Conservation (phyloP, 2,329 filamentous ascomycete genomes). For the Phaeosphaeriaceae sp. region DNA sequence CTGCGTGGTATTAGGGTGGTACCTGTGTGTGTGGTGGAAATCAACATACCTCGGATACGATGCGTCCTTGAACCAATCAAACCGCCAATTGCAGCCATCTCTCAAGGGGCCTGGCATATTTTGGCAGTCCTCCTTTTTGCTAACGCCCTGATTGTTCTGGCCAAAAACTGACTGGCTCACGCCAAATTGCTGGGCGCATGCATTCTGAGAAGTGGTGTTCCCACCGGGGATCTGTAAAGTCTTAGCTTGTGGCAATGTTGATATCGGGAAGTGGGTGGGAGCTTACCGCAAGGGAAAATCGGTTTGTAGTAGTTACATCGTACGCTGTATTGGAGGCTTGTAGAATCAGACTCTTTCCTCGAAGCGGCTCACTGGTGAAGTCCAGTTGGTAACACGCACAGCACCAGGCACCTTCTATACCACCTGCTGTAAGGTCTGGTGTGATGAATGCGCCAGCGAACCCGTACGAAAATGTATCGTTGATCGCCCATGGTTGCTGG, state of each 20-base stretch:
- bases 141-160: constrained; percentile 33
- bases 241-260: constrained; percentile 13
- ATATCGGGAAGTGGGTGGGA: not conserved
- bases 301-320: constrained; percentile 41
- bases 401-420: constrained; percentile 67
- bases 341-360: constrained; percentile 68
- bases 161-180: constrained; percentile 44
- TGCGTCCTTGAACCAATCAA: constrained; percentile 46
- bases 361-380: constrained; percentile 62
- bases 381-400: constrained; percentile 70
- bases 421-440: constrained; percentile 42
- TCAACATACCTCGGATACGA: constrained; percentile 39
- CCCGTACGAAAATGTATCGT: constrained; percentile 65
- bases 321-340: constrained; percentile 68
- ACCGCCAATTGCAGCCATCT: constrained; percentile 42
- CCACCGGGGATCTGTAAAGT: constrained; percentile 42
- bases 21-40: constrained; percentile 7
- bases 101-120: constrained; percentile 39
- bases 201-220: constrained; percentile 43
- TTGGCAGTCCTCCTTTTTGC: constrained; percentile 38
- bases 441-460: constrained; percentile 66
- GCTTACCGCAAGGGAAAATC: constrained; percentile 47
- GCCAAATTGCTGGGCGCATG: constrained; percentile 41
- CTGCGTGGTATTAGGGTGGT: constrained; percentile 36
- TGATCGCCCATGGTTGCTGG: constrained; percentile 68